Conservation (phyloP, 257 asterid genomes). For the Linderniella brevidens region DNA sequence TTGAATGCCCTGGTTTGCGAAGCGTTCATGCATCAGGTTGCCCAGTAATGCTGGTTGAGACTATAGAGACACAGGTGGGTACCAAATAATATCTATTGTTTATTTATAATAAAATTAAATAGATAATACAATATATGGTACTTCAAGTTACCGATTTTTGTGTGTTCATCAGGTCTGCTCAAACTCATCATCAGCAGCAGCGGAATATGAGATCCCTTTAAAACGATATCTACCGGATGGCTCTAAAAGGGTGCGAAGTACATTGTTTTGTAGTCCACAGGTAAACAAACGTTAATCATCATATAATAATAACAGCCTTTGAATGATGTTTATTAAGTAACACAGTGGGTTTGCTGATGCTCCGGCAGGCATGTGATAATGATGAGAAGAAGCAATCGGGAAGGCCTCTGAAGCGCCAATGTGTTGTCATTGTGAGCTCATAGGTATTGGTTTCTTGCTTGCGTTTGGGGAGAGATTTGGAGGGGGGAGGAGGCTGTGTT, state of each 20-base stretch:
- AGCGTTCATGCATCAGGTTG: conserved; percentile 75
- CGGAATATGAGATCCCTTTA: conserved; percentile 24
- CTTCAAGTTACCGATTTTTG: background rate
- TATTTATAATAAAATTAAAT: background rate
- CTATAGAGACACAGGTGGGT: conserved; percentile 71
- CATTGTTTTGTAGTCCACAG: conserved; percentile 44
- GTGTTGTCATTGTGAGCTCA: too few relatives aligned
- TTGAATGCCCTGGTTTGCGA: conserved; percentile 74
- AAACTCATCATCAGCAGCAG: conserved; percentile 18
- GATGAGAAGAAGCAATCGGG: too few relatives aligned
- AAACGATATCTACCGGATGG: conserved; percentile 82
- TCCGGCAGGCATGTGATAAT: too few relatives aligned
- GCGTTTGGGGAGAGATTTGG: too few relatives aligned
- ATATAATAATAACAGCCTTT: too few relatives aligned
- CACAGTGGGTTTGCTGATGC: too few relatives aligned
- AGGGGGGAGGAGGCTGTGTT: too few relatives aligned
- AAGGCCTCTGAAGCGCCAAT: too few relatives aligned
- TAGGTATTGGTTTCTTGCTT: too few relatives aligned
- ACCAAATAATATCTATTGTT: background rate
- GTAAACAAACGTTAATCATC: conserved; percentile 14
- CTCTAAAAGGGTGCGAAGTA: conserved; percentile 70
- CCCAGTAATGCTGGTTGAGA: conserved; percentile 37
- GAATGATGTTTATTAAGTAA: too few relatives aligned
- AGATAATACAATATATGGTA: background rate
- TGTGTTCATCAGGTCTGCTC: conserved; percentile 7